Conservation (phyloP, 495 filamentous ascomycete species). For the Lasiosphaeria hispida region DNA sequence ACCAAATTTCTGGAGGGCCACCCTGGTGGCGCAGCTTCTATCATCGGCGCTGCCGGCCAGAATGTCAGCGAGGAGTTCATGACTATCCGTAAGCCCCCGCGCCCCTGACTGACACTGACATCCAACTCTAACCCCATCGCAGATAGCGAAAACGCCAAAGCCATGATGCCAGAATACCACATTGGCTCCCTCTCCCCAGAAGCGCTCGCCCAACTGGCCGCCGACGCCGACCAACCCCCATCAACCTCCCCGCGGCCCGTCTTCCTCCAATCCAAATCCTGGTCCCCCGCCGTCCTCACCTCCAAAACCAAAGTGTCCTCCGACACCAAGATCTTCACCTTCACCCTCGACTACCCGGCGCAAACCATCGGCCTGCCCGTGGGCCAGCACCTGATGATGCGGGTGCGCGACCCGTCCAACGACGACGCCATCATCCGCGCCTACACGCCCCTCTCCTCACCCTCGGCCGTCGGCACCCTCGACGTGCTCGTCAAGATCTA, state of each 20-base stretch:
- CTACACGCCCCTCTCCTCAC: constrained; percentile 83
- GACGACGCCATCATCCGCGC: constrained; percentile 74
- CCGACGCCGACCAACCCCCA: constrained; percentile 14
- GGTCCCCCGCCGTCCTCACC: constrained; percentile 67
- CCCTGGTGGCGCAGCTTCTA: constrained; percentile 87
- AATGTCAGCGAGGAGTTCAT: constrained; percentile 94
- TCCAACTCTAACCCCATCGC: constrained; percentile 14
- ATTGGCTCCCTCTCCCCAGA: constrained; percentile 70
- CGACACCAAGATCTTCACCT: constrained; percentile 83
- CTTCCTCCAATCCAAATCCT: constrained; percentile 71
- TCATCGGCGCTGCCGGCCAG: constrained; percentile 76
- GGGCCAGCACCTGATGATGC: constrained; percentile 89
- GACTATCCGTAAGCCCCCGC: constrained; percentile 73
- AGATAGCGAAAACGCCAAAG: constrained; percentile 92
- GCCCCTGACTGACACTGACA: not conserved
- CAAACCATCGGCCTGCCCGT: constrained; percentile 78
- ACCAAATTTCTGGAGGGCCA: constrained; percentile 80
- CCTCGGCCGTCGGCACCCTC: constrained; percentile 57
- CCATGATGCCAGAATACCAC: constrained; percentile 88
- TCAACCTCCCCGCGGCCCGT: constrained; percentile 40
- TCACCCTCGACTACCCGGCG: constrained; percentile 68
- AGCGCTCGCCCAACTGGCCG: constrained; percentile 50
- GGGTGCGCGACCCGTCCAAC: constrained; percentile 66
- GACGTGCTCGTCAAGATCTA: constrained; percentile 87
- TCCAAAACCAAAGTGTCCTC: constrained; percentile 66